Base-by-base conservation (phyloP, 257 asterid species). In the Solanum rostratum region DNA sequence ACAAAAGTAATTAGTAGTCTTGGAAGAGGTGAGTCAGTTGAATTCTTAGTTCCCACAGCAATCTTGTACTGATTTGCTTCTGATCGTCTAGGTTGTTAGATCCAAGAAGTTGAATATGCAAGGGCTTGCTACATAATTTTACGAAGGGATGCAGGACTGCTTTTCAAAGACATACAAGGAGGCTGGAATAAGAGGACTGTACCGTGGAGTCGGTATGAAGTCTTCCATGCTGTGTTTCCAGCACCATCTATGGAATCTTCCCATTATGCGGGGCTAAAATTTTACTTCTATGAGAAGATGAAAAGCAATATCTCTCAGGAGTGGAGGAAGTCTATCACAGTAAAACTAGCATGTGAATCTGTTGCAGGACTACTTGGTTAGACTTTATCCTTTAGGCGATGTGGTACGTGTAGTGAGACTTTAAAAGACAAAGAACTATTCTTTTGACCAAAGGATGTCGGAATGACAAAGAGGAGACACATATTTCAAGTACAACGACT, bases 311-410 rank as follows among this genome's bases (percentile, higher is more conserved):
- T 96, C 76, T 93, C 96, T 6, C 87, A 92, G 76, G 85, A 91
- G 39, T 95, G 84, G 90, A 88, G 87, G 87, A 94, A 93, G 87
- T 93, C 90, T 82, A 90, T 94, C 85, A 20, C 94, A 0, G 92
- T 94, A 83, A 94, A 94, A 86, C 97, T 94, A 70, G 94, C 90
- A n/a, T 96, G 98, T 54, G 98, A 97, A 84, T 92, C 99, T 50
- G 65, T 94, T 73, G 98, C 99, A 37, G 98, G 98, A 87, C 89
- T 94, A 62, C 91, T 96, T n/a, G 99, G 99, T 66, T 98, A 94
- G 90, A 96, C 97, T 70, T 88, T 96, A 96, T 88, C 99, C 99
- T 84, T 95, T 94, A 41, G 95, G 94, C 76, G 98, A 93, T 2
- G 99, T 92, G 52, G 99, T 94, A 84, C 3, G 79, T 45, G 62